A percentile compares a stretch with the other conserved stretches of the same genome.
phyloP scores from a whole-genome alignment of 257 asterid species.

The Cynanchum wilfordii region DNA sequence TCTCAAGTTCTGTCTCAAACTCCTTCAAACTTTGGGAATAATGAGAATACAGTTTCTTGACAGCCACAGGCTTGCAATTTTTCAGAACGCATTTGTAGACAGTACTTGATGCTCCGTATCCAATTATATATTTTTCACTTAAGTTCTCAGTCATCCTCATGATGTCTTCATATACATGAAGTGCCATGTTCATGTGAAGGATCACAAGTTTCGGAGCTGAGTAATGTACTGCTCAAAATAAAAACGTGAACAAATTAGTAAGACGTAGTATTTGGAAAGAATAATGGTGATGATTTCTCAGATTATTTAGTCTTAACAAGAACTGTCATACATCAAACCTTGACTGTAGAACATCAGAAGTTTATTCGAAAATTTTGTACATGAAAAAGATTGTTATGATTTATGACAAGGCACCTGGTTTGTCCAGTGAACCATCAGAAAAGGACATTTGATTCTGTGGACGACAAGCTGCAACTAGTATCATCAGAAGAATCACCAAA shows the following conservation, averaged over 20 bases:
- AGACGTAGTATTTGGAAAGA: background rate
- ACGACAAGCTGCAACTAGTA: constrained; percentile 73
- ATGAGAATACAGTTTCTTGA: constrained; percentile 80
- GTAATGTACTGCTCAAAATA: constrained; percentile 43
- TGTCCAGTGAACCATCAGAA: constrained; percentile 58
- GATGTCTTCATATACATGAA: constrained; percentile 87
- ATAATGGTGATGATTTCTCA: background rate
- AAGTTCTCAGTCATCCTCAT: constrained; percentile 95
- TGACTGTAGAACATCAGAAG: background rate
- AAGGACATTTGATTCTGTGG: constrained; percentile 56
- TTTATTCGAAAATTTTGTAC: background rate
- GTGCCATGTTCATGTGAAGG: constrained; percentile 98
- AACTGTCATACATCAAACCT: background rate
- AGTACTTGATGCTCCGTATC: constrained; percentile 90
- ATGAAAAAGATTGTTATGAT: background rate
- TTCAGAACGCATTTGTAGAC: constrained; percentile 89
- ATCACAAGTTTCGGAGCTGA: constrained; percentile 83
- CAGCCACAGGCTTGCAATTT: constrained; percentile 87
- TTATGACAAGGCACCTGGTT: constrained; percentile 54
- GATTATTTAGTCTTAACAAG: background rate
- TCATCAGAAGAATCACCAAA: constrained; percentile 71
- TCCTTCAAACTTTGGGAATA: constrained; percentile 74
- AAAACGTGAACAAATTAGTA: background rate
- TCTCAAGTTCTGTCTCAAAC: constrained; percentile 84
- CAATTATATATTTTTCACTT: constrained; percentile 77